Evolutionary conservation across 1,284 basidiomycete genomes (phyloP), one percentile per base, ranked within the genome.

Genomic region (Naganishia sp.): DNA sequence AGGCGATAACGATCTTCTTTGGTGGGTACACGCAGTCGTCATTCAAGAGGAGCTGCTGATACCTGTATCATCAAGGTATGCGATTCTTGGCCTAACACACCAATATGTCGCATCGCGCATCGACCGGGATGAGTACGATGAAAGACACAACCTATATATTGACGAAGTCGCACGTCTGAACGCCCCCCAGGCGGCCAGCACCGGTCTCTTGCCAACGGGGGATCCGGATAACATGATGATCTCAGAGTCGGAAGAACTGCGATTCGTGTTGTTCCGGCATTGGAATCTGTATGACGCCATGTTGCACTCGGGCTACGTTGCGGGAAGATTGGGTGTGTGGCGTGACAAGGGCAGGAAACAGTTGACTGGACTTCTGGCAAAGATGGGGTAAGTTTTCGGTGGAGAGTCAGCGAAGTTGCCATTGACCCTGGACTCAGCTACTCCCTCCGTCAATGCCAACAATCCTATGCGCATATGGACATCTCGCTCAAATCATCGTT

Each of bases 211-310:
- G 45, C 75, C 76, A 0, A 76, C 45, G 5, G 63, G 61, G 43
- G 52, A 80, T 65, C 80, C 83, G 0, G 93, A 96, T 71, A 92
- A 97, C 76, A 82, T 85, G 64, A 87, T 87, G 39, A 87, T 97
- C 65, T 85, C 90, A 42, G 83, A 86, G 43, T 87, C 86, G 41
- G 91, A 94, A 58, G 94, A 98, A 76, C 82, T 96, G 62, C 85
- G 96, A 13, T 99, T 99, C 77, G 93, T 89, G 78, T 84, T 99
- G 55, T 95, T 96, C 77, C 85, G 95, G 61, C 96, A 99, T 80
- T 99, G 96, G 96, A 96, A 89, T 55, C 79, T 99, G 47, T 98
- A 98, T 76, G 94, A 97, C 74, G 87, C 93, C 13, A 99, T 99
- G 95, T 89, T 90, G 75, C 95, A 99, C 77, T 96, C 94, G 1